Evolutionary conservation across 129 eudicot species (phyloP).

Genomic region (Helianthus tuberosus): DNA sequence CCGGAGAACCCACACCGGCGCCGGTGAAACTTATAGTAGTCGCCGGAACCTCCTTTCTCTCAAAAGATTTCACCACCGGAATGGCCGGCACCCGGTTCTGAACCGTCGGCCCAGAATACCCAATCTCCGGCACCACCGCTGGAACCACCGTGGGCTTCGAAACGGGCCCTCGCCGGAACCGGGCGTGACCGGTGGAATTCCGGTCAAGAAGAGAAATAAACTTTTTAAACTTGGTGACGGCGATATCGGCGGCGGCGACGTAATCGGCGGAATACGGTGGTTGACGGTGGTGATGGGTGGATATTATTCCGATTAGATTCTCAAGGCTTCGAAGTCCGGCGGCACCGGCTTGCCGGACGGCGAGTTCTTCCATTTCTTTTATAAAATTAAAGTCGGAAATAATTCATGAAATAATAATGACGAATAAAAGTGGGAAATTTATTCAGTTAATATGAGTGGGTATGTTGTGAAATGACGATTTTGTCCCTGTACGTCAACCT

Average conservation of each 20-base stretch:
- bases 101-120: conserved; percentile 44
- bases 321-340: conserved; percentile 89
- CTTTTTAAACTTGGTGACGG: conserved; percentile 73
- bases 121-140: conserved; percentile 2
- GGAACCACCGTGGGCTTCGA: background rate
- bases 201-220: conserved; percentile 83
- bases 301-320: conserved; percentile 61
- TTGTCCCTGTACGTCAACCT: conserved; percentile 12
- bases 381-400: background rate
- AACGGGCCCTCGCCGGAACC: conserved; percentile 88
- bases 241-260: conserved; percentile 70
- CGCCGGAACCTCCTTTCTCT: conserved; percentile 56
- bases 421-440: conserved; percentile 4
- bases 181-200: conserved; percentile 84
- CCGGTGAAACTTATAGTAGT: conserved; percentile 66
- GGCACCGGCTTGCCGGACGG: conserved; percentile 78
- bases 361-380: conserved; percentile 66
- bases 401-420: background rate
- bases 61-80: conserved; percentile 47
- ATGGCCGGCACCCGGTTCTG: conserved; percentile 54
- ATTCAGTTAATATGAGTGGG: background rate
- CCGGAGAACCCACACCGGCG: conserved; percentile 40
- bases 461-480: conserved; percentile 27
- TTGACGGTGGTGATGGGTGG: conserved; percentile 45
- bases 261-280: conserved; percentile 48